Conservation (phyloP, 2,329 filamentous ascomycete species). For the Monilinia fructigena region DNA sequence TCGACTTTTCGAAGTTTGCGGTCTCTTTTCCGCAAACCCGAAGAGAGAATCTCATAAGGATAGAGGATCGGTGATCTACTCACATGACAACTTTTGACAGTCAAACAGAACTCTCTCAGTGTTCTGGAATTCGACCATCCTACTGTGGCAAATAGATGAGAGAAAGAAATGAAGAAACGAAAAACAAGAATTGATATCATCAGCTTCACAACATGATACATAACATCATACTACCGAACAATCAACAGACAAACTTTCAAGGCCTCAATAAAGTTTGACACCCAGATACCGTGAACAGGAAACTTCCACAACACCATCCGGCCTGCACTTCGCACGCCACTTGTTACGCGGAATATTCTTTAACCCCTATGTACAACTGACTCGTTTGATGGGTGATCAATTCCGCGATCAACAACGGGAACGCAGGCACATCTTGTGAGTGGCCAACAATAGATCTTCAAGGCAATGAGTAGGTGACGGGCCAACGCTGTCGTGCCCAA, state of each 20-base stretch:
- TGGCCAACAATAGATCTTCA: not conserved
- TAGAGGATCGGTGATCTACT: not conserved
- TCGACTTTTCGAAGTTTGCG: not conserved
- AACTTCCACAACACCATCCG: not conserved
- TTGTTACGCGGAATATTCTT: not conserved
- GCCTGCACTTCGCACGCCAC: not conserved
- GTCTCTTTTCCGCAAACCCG: not conserved
- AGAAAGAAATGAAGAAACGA: not conserved
- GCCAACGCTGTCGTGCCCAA: not conserved
- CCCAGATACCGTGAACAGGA: not conserved
- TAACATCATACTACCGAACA: not conserved
- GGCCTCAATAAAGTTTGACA: not conserved
- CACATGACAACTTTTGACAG: not conserved
- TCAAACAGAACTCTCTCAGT: not conserved
- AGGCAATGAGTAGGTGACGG: not conserved
- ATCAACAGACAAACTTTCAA: not conserved
- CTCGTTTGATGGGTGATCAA: not conserved
- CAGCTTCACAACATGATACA: not conserved
- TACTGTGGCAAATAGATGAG: not conserved
- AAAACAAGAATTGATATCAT: not conserved
- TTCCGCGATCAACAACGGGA: not conserved
- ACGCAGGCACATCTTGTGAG: not conserved
- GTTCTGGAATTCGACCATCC: not conserved
- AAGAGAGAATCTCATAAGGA: too few species aligned
- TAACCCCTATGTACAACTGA: not conserved